Evolutionary conservation across 768 basidiomycete genomes (phyloP).

Genomic region (Pulveroboletus sp.): DNA sequence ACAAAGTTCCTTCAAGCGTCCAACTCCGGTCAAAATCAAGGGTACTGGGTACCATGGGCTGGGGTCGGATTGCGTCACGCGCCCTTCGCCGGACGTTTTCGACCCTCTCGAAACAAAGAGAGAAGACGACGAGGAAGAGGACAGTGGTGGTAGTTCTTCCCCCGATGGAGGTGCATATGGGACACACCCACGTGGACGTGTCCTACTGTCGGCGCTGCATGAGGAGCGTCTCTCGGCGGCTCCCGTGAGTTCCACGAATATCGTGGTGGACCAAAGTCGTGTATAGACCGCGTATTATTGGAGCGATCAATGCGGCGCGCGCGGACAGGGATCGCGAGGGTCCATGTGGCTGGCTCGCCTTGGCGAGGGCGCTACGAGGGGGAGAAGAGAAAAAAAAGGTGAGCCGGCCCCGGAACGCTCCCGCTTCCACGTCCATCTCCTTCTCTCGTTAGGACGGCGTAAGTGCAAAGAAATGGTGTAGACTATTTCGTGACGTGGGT

Average conservation of each 20-base stretch:
- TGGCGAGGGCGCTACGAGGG: neutral
- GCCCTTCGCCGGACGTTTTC: neutral
- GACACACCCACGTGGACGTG: no score
- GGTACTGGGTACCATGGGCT: neutral
- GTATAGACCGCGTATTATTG: neutral
- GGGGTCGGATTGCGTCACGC: slow-evolving; percentile 2
- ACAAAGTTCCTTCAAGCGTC: neutral
- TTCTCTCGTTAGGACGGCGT: neutral
- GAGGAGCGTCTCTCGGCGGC: neutral
- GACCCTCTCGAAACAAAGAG: neutral
- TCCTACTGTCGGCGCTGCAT: no score
- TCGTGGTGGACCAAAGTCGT: neutral
- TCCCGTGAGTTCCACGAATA: neutral
- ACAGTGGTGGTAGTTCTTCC: no score
- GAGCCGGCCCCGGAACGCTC: no score
- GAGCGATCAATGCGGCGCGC: neutral
- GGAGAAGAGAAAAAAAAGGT: neutral
- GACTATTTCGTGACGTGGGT: neutral
- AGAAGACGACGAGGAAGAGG: neutral
- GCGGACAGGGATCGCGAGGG: neutral
- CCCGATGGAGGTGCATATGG: no score
- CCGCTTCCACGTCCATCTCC: no score
- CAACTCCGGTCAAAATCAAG: neutral
- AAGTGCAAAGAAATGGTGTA: neutral
- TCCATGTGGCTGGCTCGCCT: neutral